Percentiles rank a stretch among this genome's conserved stretches.
phyloP scores from a whole-genome alignment of 805 yeast species.

The Cyberlindnera misumaiensis region DNA sequence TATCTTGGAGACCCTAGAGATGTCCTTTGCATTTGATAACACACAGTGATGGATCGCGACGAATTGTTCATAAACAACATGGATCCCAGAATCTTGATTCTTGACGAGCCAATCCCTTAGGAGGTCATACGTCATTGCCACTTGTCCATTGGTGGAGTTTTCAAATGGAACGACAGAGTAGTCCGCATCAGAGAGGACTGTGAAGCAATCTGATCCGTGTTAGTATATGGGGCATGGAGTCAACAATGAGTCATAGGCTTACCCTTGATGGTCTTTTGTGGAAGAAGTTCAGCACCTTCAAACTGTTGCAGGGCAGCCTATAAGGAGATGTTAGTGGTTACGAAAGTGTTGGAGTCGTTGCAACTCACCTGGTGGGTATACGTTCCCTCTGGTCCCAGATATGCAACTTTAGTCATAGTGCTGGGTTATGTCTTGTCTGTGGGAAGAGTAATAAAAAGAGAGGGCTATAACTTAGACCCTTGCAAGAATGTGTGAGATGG shows the following conservation, averaged over 20 bases:
- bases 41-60: slow-evolving; percentile 80
- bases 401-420: slow-evolving; percentile 44
- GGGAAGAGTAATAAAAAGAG: too few relatives aligned
- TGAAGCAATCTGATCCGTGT: slow-evolving; percentile 48
- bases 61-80: slow-evolving; percentile 68
- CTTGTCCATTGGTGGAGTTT: slow-evolving; percentile 93
- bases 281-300: slow-evolving; percentile 21
- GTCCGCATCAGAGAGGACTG: slow-evolving; percentile 42
- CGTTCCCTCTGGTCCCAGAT: slow-evolving; percentile 87
- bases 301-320: slow-evolving; percentile 59
- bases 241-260: background rate
- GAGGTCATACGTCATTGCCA: slow-evolving; percentile 76
- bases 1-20: slow-evolving; percentile 44
- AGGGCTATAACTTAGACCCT: too few relatives aligned
- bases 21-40: slow-evolving; percentile 37
- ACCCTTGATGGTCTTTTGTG: slow-evolving; percentile 25
- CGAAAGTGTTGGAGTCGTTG: background rate
- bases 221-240: background rate
- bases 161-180: slow-evolving; percentile 84
- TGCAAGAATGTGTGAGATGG: too few relatives aligned
- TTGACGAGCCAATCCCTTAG: slow-evolving; percentile 58
- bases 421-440: too few relatives aligned
- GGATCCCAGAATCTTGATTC: slow-evolving; percentile 3
- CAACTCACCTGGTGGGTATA: slow-evolving; percentile 74
- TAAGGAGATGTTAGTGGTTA: background rate